Conservation (phyloP, 768 basidiomycete genomes). For the Russula brevipes region DNA sequence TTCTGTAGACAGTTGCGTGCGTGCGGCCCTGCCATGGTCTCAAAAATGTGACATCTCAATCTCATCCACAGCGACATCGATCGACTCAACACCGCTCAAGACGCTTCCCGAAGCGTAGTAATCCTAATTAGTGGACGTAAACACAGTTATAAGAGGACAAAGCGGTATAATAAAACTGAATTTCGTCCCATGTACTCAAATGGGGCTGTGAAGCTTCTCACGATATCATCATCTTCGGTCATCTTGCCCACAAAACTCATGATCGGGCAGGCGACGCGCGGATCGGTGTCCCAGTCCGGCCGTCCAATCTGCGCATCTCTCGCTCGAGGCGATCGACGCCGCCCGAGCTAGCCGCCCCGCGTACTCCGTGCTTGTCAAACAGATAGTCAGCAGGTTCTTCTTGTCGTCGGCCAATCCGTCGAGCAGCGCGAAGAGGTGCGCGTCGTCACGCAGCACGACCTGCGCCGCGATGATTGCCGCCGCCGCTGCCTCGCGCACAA, state of each 20-base stretch:
- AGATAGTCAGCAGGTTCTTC: slow-evolving; percentile 87
- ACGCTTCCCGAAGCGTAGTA: background rate
- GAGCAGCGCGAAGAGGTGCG: slow-evolving; percentile 72
- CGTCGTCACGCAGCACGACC: slow-evolving; percentile 75
- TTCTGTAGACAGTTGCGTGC: background rate
- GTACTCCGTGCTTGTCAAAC: slow-evolving; percentile 80
- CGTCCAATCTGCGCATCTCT: slow-evolving; percentile 77
- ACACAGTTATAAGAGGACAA: slow-evolving; percentile 1
- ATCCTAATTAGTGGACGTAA: background rate
- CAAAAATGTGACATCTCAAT: background rate
- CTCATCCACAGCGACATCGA: background rate
- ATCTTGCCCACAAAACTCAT: background rate
- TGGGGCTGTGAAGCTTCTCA: background rate
- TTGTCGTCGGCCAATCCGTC: slow-evolving; percentile 85
- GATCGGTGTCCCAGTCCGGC: slow-evolving; percentile 69
- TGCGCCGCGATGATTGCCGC: slow-evolving; percentile 81
- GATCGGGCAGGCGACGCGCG: slow-evolving; percentile 3
- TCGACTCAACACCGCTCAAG: background rate
- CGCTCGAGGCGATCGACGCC: slow-evolving; percentile 67
- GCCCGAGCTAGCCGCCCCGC: slow-evolving; percentile 34
- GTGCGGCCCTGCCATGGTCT: background rate
- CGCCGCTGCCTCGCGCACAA: slow-evolving; percentile 79
- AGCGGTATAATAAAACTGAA: slow-evolving; percentile 4
- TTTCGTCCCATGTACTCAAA: background rate
- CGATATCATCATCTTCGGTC: slow-evolving; percentile 4